These are phyloP conservation scores for Colletotrichum musae DNA, from an alignment of 2,329 filamentous ascomycete species.

Conservation along the genomic window DNA sequence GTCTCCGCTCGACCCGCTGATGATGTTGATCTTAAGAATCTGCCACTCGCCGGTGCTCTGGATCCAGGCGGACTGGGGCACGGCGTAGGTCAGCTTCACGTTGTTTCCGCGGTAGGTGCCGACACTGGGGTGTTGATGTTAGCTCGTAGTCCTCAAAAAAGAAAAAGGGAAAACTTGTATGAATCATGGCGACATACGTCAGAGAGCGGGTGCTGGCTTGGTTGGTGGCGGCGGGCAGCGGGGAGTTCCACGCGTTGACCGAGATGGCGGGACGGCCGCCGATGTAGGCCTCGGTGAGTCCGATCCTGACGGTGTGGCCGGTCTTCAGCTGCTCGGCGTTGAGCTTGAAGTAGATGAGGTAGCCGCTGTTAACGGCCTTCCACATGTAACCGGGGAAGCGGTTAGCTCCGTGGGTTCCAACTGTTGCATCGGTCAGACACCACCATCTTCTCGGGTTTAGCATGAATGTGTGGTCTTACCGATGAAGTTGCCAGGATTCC, in stretches of 20 bases:
- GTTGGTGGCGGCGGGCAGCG: conserved; percentile 45
- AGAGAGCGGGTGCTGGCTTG: conserved; percentile 50
- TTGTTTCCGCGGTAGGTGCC: conserved; percentile 52
- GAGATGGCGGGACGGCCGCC: conserved; percentile 49
- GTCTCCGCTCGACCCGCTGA: conserved; percentile 41
- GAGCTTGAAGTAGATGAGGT: conserved; percentile 56
- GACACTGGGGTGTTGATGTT: conserved; percentile 26
- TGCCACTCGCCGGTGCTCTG: conserved; percentile 48
- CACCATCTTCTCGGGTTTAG: background rate
- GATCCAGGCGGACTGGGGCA: conserved; percentile 47
- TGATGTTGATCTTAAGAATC: conserved; percentile 48
- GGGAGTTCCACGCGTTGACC: conserved; percentile 49
- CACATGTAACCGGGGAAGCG: conserved; percentile 59
- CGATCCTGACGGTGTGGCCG: conserved; percentile 48
- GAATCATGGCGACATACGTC: conserved; percentile 33
- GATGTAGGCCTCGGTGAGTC: conserved; percentile 51
- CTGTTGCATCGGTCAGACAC: conserved; percentile 6
- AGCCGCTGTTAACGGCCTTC: conserved; percentile 58
- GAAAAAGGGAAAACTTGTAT: background rate
- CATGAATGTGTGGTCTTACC: background rate
- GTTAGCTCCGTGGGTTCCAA: conserved; percentile 51
- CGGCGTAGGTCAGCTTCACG: conserved; percentile 47
- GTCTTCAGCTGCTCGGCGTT: conserved; percentile 46
- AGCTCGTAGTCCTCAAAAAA: background rate
- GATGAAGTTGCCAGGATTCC: conserved; percentile 52